Conservation (phyloP, 2,329 filamentous ascomycete species). For the Fusarium metavorans region DNA sequence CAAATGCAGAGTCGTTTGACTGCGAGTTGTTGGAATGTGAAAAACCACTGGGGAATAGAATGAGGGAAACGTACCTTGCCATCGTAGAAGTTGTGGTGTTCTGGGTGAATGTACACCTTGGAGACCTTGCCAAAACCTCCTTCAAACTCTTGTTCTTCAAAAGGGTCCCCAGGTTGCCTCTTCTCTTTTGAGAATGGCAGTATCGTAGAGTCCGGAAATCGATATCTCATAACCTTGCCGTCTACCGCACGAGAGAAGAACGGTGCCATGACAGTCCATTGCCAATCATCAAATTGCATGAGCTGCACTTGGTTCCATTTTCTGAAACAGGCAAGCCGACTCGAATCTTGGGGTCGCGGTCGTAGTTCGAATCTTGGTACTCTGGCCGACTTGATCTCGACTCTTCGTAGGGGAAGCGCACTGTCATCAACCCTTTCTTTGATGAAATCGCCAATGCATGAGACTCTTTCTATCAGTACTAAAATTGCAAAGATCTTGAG, state of each 20-base stretch:
- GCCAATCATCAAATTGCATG: conserved; percentile 10
- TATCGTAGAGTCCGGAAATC: not conserved
- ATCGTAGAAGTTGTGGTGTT: conserved; percentile 1
- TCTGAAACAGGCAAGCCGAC: not conserved
- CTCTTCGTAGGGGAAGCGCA: not conserved
- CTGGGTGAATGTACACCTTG: not conserved
- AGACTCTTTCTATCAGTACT: not conserved
- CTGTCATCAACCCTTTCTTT: not conserved
- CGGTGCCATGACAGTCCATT: conserved; percentile 8
- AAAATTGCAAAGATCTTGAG: conserved; percentile 2
- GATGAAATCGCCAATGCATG: conserved; percentile 1
- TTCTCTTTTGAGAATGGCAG: not conserved
- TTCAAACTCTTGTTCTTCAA: not conserved
- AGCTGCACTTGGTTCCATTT: not conserved
- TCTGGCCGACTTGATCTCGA: not conserved
- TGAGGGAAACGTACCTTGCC: not conserved
- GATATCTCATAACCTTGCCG: not conserved
- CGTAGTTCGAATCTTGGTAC: not conserved
- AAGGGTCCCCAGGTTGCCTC: not conserved
- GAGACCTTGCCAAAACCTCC: conserved; percentile 10
- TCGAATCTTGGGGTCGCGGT: not conserved
- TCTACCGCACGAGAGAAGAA: conserved; percentile 8
- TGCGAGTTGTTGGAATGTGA: not conserved
- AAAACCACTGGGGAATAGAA: not conserved
- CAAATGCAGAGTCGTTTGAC: not conserved